A percentile compares a stretch with the other conserved stretches of the same genome.
phyloP scores from a whole-genome alignment of 306 rosid species.

The Vigna nakashimae region DNA sequence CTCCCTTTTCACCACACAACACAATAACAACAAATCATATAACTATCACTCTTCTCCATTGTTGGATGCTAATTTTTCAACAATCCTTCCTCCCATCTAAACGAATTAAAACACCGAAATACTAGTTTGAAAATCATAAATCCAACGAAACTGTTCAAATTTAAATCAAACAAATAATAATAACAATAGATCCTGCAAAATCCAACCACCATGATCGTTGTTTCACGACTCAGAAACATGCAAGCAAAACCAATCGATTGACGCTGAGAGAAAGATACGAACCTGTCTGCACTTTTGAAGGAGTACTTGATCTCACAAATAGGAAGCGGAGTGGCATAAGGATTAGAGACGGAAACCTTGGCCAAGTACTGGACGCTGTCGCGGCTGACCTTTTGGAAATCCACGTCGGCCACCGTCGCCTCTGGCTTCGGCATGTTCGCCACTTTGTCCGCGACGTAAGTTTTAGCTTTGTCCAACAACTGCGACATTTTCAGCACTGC shows the following conservation, averaged over 20 bases:
- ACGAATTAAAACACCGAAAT: too few relatives aligned
- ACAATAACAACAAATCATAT: neutral
- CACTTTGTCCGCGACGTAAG: conserved; percentile 57
- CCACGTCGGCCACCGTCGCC: conserved; percentile 72
- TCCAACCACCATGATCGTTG: too few relatives aligned
- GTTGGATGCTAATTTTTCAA: too few relatives aligned
- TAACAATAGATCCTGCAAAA: too few relatives aligned
- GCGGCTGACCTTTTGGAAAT: conserved; percentile 57
- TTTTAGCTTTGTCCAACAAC: conserved; percentile 70
- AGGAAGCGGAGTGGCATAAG: conserved; percentile 65
- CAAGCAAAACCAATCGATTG: too few relatives aligned
- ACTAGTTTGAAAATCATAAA: too few relatives aligned
- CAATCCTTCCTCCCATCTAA: too few relatives aligned
- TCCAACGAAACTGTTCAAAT: too few relatives aligned
- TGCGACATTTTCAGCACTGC: conserved; percentile 55
- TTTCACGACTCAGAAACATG: too few relatives aligned
- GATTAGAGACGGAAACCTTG: conserved; percentile 68
- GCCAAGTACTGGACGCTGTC: conserved; percentile 64
- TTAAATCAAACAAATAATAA: too few relatives aligned
- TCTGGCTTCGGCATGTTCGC: conserved; percentile 64
- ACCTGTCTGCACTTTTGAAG: conserved; percentile 69
- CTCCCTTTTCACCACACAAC: conserved; percentile 55
- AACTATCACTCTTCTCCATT: too few relatives aligned
- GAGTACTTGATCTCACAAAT: conserved; percentile 80
- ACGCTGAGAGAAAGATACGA: too few relatives aligned